Percentiles rank a stretch among this genome's conserved stretches.
Conservation (phyloP, 805 yeast genomes). For the Candida ficus region DNA sequence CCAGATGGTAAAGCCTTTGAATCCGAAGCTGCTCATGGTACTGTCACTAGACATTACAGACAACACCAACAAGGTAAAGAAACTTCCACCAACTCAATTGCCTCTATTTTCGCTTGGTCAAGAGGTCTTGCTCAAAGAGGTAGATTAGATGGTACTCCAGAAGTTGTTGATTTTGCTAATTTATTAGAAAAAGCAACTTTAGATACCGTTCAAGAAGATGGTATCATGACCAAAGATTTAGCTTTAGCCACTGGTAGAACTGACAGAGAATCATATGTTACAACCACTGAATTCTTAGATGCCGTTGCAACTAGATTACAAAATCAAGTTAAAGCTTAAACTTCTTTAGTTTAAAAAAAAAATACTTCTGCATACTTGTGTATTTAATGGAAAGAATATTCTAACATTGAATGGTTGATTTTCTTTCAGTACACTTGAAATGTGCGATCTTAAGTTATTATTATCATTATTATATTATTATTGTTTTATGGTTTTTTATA, state of each 20-base stretch:
- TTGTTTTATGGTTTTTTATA: background rate
- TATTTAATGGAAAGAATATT: background rate
- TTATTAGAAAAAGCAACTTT: conserved; percentile 61
- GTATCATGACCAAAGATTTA: conserved; percentile 78
- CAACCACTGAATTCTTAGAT: conserved; percentile 71
- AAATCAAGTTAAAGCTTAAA: conserved; percentile 7
- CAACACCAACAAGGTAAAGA: conserved; percentile 77
- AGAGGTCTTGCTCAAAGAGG: conserved; percentile 82
- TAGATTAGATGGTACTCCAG: conserved; percentile 65
- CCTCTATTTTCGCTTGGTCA: conserved; percentile 84
- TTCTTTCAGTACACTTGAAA: too few relatives aligned
- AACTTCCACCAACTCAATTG: conserved; percentile 81
- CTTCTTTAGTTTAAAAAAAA: background rate
- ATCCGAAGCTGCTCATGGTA: conserved; percentile 85
- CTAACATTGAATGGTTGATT: too few relatives aligned
- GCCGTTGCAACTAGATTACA: conserved; percentile 62
- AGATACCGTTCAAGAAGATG: conserved; percentile 68
- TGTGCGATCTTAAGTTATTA: too few relatives aligned
- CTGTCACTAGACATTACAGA: conserved; percentile 83
- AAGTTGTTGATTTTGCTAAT: conserved; percentile 62
- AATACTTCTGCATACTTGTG: too few relatives aligned
- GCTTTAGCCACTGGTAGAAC: conserved; percentile 67
- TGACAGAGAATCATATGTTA: conserved; percentile 57
- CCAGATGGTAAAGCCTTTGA: conserved; percentile 87
- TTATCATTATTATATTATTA: background rate